These are phyloP conservation scores for Emericellopsis cladophorae DNA, from an alignment of 2,329 filamentous ascomycete genomes.

Conservation along the genomic window DNA sequence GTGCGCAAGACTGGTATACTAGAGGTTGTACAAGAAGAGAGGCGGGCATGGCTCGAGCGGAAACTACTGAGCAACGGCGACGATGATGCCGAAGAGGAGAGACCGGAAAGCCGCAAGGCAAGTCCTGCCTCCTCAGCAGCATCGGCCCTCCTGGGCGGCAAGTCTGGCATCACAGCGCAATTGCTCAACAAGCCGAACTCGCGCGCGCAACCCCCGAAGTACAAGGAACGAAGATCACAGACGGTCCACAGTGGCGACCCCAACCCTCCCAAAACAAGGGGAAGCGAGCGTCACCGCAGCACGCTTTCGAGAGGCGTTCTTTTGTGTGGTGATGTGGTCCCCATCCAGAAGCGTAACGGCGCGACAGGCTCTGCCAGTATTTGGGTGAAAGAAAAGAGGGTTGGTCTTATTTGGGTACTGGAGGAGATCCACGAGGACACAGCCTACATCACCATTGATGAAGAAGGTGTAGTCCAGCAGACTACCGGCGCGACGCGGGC, in stretches of 20 bases:
- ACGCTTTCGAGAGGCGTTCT: constrained; percentile 79
- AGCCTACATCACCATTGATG: constrained; percentile 62
- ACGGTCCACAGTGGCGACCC: constrained; percentile 46
- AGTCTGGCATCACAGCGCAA: constrained; percentile 70
- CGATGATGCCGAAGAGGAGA: constrained; percentile 15
- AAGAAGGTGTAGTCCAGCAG: constrained; percentile 59
- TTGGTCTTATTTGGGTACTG: constrained; percentile 91
- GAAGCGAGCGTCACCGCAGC: constrained; percentile 49
- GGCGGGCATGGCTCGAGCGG: constrained; percentile 77
- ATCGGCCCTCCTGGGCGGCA: constrained; percentile 52
- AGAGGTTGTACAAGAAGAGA: constrained; percentile 84
- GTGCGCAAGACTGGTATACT: constrained; percentile 90
- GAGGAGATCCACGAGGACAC: constrained; percentile 97
- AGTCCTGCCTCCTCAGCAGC: constrained; percentile 27
- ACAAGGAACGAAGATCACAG: constrained; percentile 45
- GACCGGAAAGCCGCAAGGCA: constrained; percentile 18
- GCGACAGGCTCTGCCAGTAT: constrained; percentile 83
- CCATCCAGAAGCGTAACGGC: constrained; percentile 92
- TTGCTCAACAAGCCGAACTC: constrained; percentile 72
- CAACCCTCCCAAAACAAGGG: constrained; percentile 39
- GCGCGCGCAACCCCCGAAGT: constrained; percentile 38
- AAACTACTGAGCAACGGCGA: constrained; percentile 52
- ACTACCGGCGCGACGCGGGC: constrained; percentile 65
- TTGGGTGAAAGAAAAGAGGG: constrained; percentile 96
- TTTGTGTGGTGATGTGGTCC: constrained; percentile 93